Conservation (phyloP, 345 rosid species). For the Acer negundo region DNA sequence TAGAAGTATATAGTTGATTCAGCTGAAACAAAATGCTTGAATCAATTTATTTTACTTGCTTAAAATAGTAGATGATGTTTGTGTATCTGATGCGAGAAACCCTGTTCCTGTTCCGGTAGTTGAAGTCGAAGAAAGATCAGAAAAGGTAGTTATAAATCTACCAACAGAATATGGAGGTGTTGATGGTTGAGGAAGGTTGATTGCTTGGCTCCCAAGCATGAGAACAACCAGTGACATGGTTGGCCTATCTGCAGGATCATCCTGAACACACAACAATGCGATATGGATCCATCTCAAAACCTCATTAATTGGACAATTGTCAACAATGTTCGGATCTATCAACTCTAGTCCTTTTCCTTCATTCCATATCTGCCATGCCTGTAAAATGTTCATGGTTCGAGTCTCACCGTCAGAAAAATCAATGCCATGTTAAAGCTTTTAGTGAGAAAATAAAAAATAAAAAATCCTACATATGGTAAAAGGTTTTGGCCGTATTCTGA, state of each 20-base stretch:
- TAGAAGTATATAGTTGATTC: too few relatives aligned
- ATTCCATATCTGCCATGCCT: slow-evolving; percentile 50
- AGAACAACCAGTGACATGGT: slow-evolving; percentile 45
- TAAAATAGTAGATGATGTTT: slow-evolving; percentile 31
- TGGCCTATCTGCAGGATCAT: slow-evolving; percentile 45
- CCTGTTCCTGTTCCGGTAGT: slow-evolving; percentile 8
- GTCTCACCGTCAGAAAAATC: background rate
- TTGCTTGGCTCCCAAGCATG: slow-evolving; percentile 47
- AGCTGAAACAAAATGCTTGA: background rate
- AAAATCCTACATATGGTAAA: slow-evolving; percentile 35
- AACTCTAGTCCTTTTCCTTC: slow-evolving; percentile 39
- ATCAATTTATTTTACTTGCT: slow-evolving; percentile 6
- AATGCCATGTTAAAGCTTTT: background rate
- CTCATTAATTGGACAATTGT: slow-evolving; percentile 22
- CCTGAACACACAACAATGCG: slow-evolving; percentile 50
- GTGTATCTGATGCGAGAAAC: slow-evolving; percentile 25
- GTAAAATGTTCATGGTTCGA: slow-evolving; percentile 9
- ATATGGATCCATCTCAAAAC: slow-evolving; percentile 47
- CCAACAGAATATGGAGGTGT: slow-evolving; percentile 31
- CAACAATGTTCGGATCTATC: slow-evolving; percentile 34
- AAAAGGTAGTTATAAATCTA: slow-evolving; percentile 20
- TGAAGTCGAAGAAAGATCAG: slow-evolving; percentile 27
- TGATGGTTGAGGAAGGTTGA: slow-evolving; percentile 37
- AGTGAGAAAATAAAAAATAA: background rate
- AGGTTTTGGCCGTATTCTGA: slow-evolving; percentile 34